phyloP scores from a whole-genome alignment of 345 rosid species.

The Corymbia maculata region DNA sequence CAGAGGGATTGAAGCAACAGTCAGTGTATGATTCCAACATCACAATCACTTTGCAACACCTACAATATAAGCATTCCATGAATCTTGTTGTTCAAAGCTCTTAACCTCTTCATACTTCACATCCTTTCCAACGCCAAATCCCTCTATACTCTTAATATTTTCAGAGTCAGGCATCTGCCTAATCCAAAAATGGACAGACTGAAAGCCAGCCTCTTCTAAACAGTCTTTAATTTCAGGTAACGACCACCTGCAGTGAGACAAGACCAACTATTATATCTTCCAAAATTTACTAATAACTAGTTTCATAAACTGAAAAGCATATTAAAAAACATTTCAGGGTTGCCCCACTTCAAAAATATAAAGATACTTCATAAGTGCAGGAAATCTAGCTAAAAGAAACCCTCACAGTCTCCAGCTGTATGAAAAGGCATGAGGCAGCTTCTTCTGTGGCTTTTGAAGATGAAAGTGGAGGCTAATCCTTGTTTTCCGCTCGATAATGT shows the following conservation, averaged over 20 bases:
- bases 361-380: neutral
- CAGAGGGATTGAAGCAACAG: neutral
- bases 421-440: slow-evolving; percentile 73
- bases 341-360: neutral
- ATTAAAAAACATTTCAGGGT: neutral
- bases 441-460: slow-evolving; percentile 69
- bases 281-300: neutral
- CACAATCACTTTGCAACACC: slow-evolving; percentile 28
- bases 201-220: slow-evolving; percentile 83
- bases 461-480: slow-evolving; percentile 85
- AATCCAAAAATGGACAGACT: slow-evolving; percentile 75
- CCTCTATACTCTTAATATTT: slow-evolving; percentile 45
- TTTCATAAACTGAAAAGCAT: neutral
- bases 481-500: slow-evolving; percentile 64
- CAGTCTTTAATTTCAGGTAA: slow-evolving; percentile 85
- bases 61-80: slow-evolving; percentile 90
- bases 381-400: neutral
- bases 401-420: slow-evolving; percentile 92
- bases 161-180: slow-evolving; percentile 68
- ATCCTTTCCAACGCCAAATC: slow-evolving; percentile 62
- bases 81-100: slow-evolving; percentile 63
- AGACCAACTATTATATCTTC: neutral
- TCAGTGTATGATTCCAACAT: neutral
- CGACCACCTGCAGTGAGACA: slow-evolving; percentile 54
- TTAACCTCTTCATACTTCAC: slow-evolving; percentile 64